Conservation (phyloP, 164 flowering plant species). For the Saururus chinensis region DNA sequence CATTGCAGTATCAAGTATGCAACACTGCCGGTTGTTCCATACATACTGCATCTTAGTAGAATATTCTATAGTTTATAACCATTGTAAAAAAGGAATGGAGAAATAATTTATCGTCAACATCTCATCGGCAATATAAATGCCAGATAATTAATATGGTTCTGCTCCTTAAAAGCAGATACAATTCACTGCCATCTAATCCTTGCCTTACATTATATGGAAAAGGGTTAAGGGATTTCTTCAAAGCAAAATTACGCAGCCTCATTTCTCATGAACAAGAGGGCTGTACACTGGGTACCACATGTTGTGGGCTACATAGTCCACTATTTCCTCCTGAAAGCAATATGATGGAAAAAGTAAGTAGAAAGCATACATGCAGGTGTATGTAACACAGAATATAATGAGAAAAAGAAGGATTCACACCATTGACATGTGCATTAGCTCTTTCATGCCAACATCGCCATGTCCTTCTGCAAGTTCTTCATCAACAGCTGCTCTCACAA, state of each 20-base stretch:
- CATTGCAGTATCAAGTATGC: background rate
- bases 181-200: background rate
- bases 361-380: background rate
- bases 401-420: slow-evolving; percentile 19
- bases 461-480: slow-evolving; percentile 87
- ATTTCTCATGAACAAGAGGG: slow-evolving; percentile 69
- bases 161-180: background rate
- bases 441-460: slow-evolving; percentile 63
- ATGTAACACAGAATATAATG: background rate
- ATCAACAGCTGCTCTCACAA: slow-evolving; percentile 66
- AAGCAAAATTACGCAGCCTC: background rate
- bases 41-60: background rate
- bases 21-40: background rate
- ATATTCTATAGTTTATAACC: background rate
- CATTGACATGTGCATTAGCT: slow-evolving; percentile 75
- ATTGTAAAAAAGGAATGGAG: no score
- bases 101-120: background rate
- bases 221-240: background rate
- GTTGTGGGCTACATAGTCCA: slow-evolving; percentile 45
- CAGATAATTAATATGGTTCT: no score
- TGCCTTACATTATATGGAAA: background rate
- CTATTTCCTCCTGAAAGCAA: slow-evolving; percentile 56
- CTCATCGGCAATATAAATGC: background rate
- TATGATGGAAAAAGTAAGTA: background rate
- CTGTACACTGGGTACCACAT: slow-evolving; percentile 97